Base-by-base conservation (phyloP, 2,329 filamentous ascomycete species). In the Cytospora piceae region DNA sequence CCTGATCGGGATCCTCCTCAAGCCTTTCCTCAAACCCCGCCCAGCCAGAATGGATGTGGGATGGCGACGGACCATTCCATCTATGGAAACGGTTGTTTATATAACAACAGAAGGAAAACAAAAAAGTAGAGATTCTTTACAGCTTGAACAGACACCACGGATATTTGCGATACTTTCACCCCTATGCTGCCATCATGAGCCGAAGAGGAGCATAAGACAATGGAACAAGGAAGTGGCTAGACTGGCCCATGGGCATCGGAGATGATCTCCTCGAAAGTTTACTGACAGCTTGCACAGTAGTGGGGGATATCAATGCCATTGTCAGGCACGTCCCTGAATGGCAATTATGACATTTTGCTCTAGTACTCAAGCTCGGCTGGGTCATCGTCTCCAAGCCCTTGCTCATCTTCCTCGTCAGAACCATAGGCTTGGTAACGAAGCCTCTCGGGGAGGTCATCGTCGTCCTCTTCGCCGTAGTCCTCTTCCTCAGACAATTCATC, bases 401-500 rank as follows among this genome's bases (percentile, higher is more conserved):
- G 61, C 17, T 67, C 70, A 32, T 71, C 69, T 24, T 70, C 67
- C 6, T 65, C 68, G 20, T 71, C 68, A 32, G 69, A 58, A 55
- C 57, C 58, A 27, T 62, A 63, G 15, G 22, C 52, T 7, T 54
- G 39, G 5, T 59, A 52, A 15, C 60, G 59, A 17, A 63, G 52
- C 39, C 51, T 53, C 31, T 64, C 64, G 12, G 61, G 54, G 32
- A 66, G 34, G 34, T 71, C 72, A 24, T 73, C 71, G 12, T 72
- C 73, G 12, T 73, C 74, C 14, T 75, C 69, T 12, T 67, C 70
- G 0, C 68, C 69, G 3, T 67, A 69, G 2, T 59, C 65, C 8
- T 69, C 72, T 37, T 73, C 70, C 31, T 73, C 73, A 37, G 68
- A 71, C n/a, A 71, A 72, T 24, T 70, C 71, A 4, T 69, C 67